phyloP scores from a whole-genome alignment of 2,329 filamentous ascomycete genomes.

The Exophiala phaeomuriformis region DNA sequence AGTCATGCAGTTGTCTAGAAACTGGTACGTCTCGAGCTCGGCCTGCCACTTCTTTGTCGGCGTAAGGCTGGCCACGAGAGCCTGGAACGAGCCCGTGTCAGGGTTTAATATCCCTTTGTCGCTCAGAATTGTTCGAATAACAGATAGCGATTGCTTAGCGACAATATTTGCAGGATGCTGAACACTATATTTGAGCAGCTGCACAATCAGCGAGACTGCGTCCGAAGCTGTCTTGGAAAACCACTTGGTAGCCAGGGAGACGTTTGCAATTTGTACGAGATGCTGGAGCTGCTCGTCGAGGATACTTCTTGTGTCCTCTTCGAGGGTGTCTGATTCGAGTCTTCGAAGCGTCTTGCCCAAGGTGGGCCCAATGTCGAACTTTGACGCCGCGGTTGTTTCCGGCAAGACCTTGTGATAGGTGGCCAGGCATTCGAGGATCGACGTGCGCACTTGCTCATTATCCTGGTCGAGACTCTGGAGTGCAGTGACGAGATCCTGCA shows the following conservation, averaged over 20 bases:
- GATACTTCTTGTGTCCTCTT: conserved; percentile 49
- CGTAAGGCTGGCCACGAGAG: conserved; percentile 36
- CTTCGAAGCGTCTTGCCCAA: conserved; percentile 62
- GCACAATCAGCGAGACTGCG: conserved; percentile 36
- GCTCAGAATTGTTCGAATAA: conserved; percentile 5
- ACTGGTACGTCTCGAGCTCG: conserved; percentile 51
- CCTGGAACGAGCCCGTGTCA: conserved; percentile 32
- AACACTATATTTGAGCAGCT: conserved; percentile 36
- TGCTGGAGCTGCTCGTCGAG: conserved; percentile 70
- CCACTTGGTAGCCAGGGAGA: conserved; percentile 82
- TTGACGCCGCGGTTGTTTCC: conserved; percentile 69
- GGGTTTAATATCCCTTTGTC: conserved; percentile 33
- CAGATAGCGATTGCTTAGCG: conserved; percentile 4
- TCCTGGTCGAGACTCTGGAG: conserved; percentile 63
- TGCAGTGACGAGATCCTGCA: conserved; percentile 70
- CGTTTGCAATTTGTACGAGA: conserved; percentile 69
- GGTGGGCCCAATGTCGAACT: conserved; percentile 76
- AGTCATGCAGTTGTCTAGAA: conserved; percentile 75
- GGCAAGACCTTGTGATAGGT: conserved; percentile 83
- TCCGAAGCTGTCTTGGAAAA: conserved; percentile 61
- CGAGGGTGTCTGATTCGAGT: conserved; percentile 44
- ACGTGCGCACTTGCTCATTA: conserved; percentile 68
- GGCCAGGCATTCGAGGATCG: conserved; percentile 67
- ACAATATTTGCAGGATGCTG: conserved; percentile 14
- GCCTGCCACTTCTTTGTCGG: conserved; percentile 31